Evolutionary conservation across 73 alveolate species (phyloP).

Genomic region (Tetrahymena malaccensis): DNA sequence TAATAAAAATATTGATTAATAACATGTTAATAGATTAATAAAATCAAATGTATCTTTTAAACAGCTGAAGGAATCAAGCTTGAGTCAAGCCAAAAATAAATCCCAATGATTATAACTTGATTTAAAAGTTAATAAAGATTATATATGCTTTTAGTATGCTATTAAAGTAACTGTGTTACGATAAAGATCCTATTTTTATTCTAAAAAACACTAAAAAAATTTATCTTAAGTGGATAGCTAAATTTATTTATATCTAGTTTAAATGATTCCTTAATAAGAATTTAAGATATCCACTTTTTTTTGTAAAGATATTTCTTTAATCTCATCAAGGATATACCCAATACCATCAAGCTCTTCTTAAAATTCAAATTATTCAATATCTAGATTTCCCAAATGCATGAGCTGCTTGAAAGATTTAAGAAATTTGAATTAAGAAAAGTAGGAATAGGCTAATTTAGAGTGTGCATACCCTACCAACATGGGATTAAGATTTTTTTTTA

Average conservation of each 20-base stretch:
- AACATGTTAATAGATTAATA: too few relatives aligned
- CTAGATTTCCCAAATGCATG: not conserved
- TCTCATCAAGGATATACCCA: not conserved
- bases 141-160: not conserved
- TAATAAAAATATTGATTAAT: too few relatives aligned
- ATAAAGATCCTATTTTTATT: not conserved
- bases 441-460: not conserved
- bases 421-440: not conserved
- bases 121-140: not conserved
- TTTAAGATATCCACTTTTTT: not conserved
- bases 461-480: not conserved
- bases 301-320: not conserved
- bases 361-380: too few relatives aligned
- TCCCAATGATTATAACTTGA: not conserved
- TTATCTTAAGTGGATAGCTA: not conserved
- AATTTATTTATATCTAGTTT: not conserved
- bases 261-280: not conserved
- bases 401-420: not conserved
- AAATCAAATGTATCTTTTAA: too few relatives aligned
- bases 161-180: not conserved
- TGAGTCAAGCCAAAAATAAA: not conserved
- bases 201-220: not conserved
- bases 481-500: not conserved
- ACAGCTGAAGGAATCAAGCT: not conserved
- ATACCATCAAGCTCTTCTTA: not conserved